phyloP scores from a whole-genome alignment of 2,329 filamentous ascomycete species.

The Botrytis tulipae region DNA sequence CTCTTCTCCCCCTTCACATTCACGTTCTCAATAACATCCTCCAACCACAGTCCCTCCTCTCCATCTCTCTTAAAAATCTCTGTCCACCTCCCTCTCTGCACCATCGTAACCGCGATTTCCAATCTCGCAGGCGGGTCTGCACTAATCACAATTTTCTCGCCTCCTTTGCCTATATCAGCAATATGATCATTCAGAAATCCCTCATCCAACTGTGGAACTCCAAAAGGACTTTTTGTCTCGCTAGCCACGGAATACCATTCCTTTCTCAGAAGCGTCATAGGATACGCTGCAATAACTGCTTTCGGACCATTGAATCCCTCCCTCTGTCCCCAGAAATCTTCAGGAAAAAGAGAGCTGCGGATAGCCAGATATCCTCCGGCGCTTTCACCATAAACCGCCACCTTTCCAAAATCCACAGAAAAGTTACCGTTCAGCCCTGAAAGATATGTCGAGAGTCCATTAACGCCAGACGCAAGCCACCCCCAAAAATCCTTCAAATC shows the following conservation, averaged over 20 bases:
- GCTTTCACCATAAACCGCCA: slow-evolving; percentile 21
- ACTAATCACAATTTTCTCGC: neutral
- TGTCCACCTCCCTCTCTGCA: slow-evolving; percentile 10
- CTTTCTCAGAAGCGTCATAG: neutral
- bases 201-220: neutral
- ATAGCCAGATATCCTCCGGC: slow-evolving; percentile 20
- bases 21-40: neutral
- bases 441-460: neutral
- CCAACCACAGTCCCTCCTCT: neutral
- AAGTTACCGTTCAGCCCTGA: neutral
- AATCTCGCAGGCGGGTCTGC: neutral
- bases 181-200: neutral
- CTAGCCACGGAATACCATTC: neutral
- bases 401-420: slow-evolving; percentile 16
- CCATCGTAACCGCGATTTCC: neutral
- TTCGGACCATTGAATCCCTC: neutral
- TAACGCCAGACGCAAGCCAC: slow-evolving; percentile 41
- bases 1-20: neutral
- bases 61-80: neutral
- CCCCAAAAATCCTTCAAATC: slow-evolving; percentile 49
- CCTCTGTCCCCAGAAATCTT: neutral
- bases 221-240: neutral
- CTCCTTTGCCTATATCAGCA: neutral
- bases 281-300: neutral
- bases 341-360: neutral